A percentile compares a stretch with the other conserved stretches of the same genome.
phyloP scores from a whole-genome alignment of 208 protist genomes.

The Leishmania martiniquensis region DNA sequence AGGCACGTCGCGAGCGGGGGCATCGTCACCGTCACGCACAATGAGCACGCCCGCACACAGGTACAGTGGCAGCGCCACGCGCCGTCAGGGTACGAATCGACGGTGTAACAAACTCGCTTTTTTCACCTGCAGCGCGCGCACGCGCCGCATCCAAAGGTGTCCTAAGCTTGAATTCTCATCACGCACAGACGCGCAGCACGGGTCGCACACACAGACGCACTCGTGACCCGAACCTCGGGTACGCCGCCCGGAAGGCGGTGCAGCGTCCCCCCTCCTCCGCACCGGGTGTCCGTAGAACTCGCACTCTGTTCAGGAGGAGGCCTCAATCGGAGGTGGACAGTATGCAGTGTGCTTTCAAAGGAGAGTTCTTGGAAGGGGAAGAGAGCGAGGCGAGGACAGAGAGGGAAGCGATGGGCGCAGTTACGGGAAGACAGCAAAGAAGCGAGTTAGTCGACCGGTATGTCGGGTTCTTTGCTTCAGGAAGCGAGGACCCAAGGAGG shows the following conservation, averaged over 20 bases:
- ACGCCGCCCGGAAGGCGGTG: slow-evolving; percentile 25
- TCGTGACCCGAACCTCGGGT: neutral
- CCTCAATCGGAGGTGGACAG: too few species aligned
- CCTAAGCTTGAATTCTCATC: slow-evolving; percentile 53
- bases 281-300: too few species aligned
- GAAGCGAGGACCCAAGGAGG: too few species aligned
- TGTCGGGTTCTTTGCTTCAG: too few species aligned
- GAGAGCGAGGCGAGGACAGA: too few species aligned
- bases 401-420: too few species aligned
- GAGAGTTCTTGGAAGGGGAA: too few species aligned
- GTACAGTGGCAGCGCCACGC: slow-evolving; percentile 1
- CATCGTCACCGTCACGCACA: neutral
- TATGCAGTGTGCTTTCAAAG: too few species aligned
- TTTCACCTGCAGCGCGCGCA: slow-evolving; percentile 33
- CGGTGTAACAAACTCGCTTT: slow-evolving; percentile 37
- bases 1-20: neutral
- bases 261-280: slow-evolving; percentile 2
- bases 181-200: slow-evolving; percentile 11
- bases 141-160: slow-evolving; percentile 53
- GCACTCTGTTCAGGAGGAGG: too few species aligned
- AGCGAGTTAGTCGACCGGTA: too few species aligned
- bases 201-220: neutral
- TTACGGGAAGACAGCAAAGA: too few species aligned
- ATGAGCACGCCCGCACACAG: neutral
- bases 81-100: slow-evolving; percentile 53